These are phyloP conservation scores for Gynostemma pentaphyllum DNA, from an alignment of 306 rosid genomes.

Conservation along the genomic window DNA sequence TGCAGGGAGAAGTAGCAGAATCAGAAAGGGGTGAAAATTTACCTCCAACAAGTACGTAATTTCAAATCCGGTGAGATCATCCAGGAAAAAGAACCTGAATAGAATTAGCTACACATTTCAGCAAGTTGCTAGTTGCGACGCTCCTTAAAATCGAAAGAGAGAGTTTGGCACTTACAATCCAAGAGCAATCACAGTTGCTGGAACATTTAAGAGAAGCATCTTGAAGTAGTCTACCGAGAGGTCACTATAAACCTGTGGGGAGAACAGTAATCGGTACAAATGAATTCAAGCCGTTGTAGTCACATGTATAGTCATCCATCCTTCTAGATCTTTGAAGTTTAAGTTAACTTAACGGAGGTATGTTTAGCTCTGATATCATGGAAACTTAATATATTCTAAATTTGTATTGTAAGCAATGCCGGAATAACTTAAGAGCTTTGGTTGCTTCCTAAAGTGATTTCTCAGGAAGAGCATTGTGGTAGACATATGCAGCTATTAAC, in stretches of 20 bases:
- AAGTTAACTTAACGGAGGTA: neutral
- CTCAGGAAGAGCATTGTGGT: neutral
- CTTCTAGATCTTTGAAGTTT: neutral
- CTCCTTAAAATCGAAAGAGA: neutral
- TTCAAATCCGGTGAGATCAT: conserved; percentile 85
- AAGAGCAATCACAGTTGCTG: conserved; percentile 75
- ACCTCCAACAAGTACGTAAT: conserved; percentile 73
- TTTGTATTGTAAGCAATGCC: neutral
- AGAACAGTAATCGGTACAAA: conserved; percentile 14
- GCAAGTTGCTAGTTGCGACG: neutral
- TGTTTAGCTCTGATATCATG: neutral
- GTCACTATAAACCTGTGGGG: conserved; percentile 81
- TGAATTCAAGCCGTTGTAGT: neutral
- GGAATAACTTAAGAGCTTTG: too few species aligned
- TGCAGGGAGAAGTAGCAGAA: too few species aligned
- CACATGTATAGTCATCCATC: neutral
- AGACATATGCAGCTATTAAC: neutral
- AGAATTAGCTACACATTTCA: neutral
- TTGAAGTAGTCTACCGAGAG: conserved; percentile 74
- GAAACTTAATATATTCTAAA: too few species aligned
- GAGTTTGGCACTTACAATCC: conserved; percentile 52
- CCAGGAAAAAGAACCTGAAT: conserved; percentile 87
- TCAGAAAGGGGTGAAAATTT: neutral
- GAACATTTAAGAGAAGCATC: conserved; percentile 81
- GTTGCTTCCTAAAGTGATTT: too few species aligned